These are phyloP conservation scores for Crithidia sp. DNA, from an alignment of 208 protist genomes.

Conservation along the genomic window DNA sequence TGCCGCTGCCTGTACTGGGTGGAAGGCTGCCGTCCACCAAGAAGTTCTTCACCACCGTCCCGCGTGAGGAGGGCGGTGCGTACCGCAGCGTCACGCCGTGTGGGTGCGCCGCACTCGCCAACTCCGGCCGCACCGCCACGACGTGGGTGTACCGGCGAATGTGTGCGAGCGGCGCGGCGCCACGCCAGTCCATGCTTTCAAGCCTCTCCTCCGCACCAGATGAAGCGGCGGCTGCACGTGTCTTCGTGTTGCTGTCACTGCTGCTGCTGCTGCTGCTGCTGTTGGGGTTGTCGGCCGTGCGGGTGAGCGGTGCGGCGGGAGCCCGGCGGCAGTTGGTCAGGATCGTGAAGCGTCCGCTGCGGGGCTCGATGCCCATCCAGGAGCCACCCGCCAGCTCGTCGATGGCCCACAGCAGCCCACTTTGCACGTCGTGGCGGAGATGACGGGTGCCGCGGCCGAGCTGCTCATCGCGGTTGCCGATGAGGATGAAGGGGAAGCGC, in stretches of 20 bases:
- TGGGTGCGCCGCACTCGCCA: conserved; percentile 1
- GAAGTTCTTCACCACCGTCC: conserved; percentile 51
- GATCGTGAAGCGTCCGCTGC: conserved; percentile 52
- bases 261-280: neutral
- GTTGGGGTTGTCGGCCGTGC: neutral
- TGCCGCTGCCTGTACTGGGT: neutral
- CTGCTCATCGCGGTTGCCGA: conserved; percentile 70
- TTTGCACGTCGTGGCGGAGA: conserved; percentile 32
- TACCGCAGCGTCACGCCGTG: conserved; percentile 41
- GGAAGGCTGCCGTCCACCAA: conserved; percentile 33
- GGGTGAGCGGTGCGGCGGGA: conserved; percentile 44
- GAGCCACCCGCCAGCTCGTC: conserved; percentile 61
- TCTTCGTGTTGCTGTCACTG: neutral
- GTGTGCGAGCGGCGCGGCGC: conserved; percentile 55
- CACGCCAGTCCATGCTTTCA: conserved; percentile 29
- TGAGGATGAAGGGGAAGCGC: conserved; percentile 64
- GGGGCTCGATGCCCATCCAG: conserved; percentile 68
- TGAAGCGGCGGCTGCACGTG: neutral
- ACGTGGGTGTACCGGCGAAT: conserved; percentile 36
- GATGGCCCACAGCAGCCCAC: conserved; percentile 50
- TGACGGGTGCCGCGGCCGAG: conserved; percentile 44
- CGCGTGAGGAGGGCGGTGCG: conserved; percentile 43
- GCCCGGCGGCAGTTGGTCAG: conserved; percentile 64
- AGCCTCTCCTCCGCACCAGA: neutral
- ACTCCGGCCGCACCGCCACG: conserved; percentile 17